phyloP scores from a whole-genome alignment of 306 rosid species.

The Aeschynomene evenia region DNA sequence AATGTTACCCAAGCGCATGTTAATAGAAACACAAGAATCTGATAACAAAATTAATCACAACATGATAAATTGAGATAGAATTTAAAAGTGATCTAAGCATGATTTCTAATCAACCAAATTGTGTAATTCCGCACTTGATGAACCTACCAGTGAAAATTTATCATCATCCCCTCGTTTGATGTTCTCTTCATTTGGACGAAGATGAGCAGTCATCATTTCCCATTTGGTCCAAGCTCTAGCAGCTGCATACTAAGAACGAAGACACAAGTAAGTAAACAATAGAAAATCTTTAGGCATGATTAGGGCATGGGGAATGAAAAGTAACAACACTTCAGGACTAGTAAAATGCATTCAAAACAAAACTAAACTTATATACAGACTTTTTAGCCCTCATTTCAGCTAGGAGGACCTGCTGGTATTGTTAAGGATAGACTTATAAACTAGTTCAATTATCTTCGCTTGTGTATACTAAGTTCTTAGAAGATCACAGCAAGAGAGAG shows the following conservation, averaged over 20 bases:
- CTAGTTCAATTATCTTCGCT: conserved; percentile 14
- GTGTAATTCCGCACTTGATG: neutral
- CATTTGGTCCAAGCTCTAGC: conserved; percentile 99
- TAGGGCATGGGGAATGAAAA: neutral
- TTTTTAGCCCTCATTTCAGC: conserved; percentile 5
- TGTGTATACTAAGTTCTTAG: neutral
- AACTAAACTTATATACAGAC: neutral
- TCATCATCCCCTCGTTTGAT: conserved; percentile 83
- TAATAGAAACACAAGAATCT: conserved; percentile 1
- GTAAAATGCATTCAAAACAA: neutral
- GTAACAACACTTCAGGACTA: neutral
- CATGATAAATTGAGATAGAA: neutral
- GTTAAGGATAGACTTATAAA: conserved; percentile 12
- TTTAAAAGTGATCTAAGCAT: neutral
- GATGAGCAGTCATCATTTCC: conserved; percentile 99
- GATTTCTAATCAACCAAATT: conserved; percentile 9
- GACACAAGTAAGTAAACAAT: conserved; percentile 27
- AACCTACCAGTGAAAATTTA: conserved; percentile 71
- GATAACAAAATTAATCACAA: neutral
- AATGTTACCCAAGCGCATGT: neutral
- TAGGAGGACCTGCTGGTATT: neutral
- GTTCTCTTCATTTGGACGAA: conserved; percentile 75
- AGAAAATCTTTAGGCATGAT: conserved; percentile 6
- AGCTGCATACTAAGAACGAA: conserved; percentile 72
- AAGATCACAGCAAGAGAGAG: neutral